Evolutionary conservation across 768 basidiomycete species (phyloP), one percentile per base, ranked within the genome.

Genomic region (Xerocomus brunneocitrinus): DNA sequence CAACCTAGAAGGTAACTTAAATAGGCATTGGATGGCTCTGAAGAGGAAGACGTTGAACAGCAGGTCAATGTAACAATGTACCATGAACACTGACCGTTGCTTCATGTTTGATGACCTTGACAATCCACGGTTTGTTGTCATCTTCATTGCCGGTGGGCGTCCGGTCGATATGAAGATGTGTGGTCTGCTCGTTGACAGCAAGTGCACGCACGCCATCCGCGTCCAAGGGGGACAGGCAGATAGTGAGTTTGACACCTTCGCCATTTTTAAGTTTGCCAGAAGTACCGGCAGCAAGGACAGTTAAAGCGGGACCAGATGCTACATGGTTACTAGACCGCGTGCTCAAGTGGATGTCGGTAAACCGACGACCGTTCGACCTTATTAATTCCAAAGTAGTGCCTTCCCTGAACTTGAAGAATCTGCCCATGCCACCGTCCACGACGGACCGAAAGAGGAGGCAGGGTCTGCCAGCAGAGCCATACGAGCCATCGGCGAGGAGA

Each of bases 41-140:
- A 19, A 19, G 19, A 19, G 19, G 19, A 19, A 19, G 19, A 19
- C 19, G 19, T 19, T 19, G 19, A 19, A 19, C 19, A 19, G 19
- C 19, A 19, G 19, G 19, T 19, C 19, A 19, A 19, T 19, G 19
- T 19, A 19, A 24, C 24, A 16, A 43, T 47, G n/a, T 7, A 38
- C 36, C 19, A 41, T 45, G 49, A 48, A 43, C 52, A 54, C 79
- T 56, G 46, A 85, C 85, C 53, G 85, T 85, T 30, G 94, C 94
- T 69, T 98, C 94, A 38, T 94, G 81, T 67, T 94, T 89, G 52
- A 94, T 85, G 36, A 98, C 94, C 65, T 87, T 90, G 66, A 95
- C 90, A n/a, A 94, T 84, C 91, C 91, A 98, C 3, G 90, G 82
- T 38, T 88, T 74, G 12, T 74, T 73, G 60, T 91, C 85, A 34